Evolutionary conservation across 2,329 filamentous ascomycete genomes (phyloP).

Genomic region (Fusarium napiforme): DNA sequence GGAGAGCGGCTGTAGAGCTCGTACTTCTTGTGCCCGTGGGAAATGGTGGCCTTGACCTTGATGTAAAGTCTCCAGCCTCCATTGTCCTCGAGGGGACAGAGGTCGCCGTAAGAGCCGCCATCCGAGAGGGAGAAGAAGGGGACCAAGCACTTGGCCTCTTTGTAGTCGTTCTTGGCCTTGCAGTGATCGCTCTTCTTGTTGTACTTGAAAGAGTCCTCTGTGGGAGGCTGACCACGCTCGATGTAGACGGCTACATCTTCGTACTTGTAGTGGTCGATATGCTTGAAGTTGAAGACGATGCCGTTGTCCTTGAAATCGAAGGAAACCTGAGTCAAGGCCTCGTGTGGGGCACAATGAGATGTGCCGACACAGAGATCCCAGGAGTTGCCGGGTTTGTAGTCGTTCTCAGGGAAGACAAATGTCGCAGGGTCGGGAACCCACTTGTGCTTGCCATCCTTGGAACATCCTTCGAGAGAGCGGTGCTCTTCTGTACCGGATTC

Average conservation of each 20-base stretch:
- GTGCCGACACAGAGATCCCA: slow-evolving; percentile 42
- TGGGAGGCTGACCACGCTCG: slow-evolving; percentile 37
- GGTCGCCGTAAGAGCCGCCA: slow-evolving; percentile 39
- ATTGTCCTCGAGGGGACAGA: slow-evolving; percentile 41
- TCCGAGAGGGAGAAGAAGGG: slow-evolving; percentile 42
- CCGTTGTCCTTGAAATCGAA: slow-evolving; percentile 44
- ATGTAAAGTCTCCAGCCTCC: slow-evolving; percentile 46
- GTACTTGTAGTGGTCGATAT: slow-evolving; percentile 44
- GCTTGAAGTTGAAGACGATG: slow-evolving; percentile 40
- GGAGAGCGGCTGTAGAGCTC: slow-evolving; percentile 41
- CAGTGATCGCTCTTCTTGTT: slow-evolving; percentile 40
- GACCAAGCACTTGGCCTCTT: slow-evolving; percentile 41
- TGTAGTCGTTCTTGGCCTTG: slow-evolving; percentile 31
- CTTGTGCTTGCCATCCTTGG: slow-evolving; percentile 38
- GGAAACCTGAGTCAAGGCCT: slow-evolving; percentile 38
- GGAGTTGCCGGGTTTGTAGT: slow-evolving; percentile 33
- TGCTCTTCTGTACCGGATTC: slow-evolving; percentile 17
- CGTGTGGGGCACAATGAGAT: slow-evolving; percentile 35
- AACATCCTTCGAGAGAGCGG: slow-evolving; percentile 35
- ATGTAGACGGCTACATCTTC: slow-evolving; percentile 41
- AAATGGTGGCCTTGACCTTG: slow-evolving; percentile 40
- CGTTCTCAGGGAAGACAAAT: slow-evolving; percentile 40
- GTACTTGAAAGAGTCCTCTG: slow-evolving; percentile 36
- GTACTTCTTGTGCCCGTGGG: slow-evolving; percentile 38
- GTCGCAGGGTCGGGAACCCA: slow-evolving; percentile 43